These are phyloP conservation scores for Circinella umbellata DNA, from an alignment of 371 early-diverging fungal species.

Conservation along the genomic window DNA sequence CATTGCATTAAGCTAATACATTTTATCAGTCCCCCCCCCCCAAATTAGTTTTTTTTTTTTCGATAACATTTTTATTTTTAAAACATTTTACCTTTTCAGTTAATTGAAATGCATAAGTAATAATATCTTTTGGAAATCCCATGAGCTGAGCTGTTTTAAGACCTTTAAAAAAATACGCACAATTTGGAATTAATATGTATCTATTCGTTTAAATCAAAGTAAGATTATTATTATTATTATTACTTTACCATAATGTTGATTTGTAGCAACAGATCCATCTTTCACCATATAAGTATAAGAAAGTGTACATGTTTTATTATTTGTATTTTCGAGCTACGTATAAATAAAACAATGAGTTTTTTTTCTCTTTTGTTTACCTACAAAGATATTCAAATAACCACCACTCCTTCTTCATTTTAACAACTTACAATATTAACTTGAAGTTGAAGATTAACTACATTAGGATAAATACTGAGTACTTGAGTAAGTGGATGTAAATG, in stretches of 20 bases:
- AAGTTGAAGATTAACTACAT: slow-evolving; percentile 70
- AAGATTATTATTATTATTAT: no score
- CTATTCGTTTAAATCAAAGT: no score
- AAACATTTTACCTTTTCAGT: slow-evolving; percentile 25
- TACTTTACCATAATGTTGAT: slow-evolving; percentile 56
- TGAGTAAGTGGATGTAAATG: slow-evolving; percentile 69
- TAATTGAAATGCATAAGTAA: slow-evolving; percentile 41
- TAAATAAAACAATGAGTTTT: no score
- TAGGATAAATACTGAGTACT: slow-evolving; percentile 60
- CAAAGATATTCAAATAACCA: no score
- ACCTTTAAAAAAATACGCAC: slow-evolving; percentile 25
- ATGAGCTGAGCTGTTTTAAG: slow-evolving; percentile 54
- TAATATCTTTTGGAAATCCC: slow-evolving; percentile 42
- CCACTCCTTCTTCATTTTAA: no score
- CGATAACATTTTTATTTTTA: no score
- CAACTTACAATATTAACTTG: slow-evolving; percentile 47
- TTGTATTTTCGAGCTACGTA: slow-evolving; percentile 15
- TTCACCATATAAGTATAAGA: slow-evolving; percentile 52
- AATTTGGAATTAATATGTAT: no score
- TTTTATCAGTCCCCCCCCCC: no score
- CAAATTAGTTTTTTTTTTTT: no score
- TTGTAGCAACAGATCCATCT: slow-evolving; percentile 39
- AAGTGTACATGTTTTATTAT: slow-evolving; percentile 31
- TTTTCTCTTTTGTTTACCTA: no score
- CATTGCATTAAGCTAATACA: no score